Evolutionary conservation across 2,329 filamentous ascomycete genomes (phyloP).

Genomic region (Anisogramma anomala): DNA sequence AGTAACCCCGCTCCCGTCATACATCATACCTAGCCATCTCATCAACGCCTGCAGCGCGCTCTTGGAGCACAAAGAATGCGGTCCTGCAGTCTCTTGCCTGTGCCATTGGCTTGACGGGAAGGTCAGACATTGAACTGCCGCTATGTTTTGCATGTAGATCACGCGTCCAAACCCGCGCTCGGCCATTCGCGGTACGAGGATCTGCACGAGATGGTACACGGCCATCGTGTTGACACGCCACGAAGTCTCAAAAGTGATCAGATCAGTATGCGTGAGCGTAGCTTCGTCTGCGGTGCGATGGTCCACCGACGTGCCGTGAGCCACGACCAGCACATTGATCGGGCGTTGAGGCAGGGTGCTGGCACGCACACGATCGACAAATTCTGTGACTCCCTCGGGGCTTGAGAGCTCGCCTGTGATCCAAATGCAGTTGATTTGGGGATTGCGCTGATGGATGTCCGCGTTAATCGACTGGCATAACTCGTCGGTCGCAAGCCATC

Average conservation of each 20-base stretch:
- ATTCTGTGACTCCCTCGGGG: no score
- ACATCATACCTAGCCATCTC: background rate
- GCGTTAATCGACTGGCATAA: background rate
- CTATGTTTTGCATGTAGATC: slow-evolving; percentile 8
- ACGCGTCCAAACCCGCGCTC: slow-evolving; percentile 6
- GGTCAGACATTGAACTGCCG: no score
- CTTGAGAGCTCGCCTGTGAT: no score
- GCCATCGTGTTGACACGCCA: slow-evolving; percentile 10
- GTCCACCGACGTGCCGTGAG: slow-evolving; percentile 5
- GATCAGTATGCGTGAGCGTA: slow-evolving; percentile 3
- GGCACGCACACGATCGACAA: no score
- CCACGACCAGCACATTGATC: slow-evolving; percentile 11
- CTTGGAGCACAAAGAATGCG: slow-evolving; percentile 10
- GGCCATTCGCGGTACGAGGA: slow-evolving; percentile 4
- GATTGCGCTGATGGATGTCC: background rate
- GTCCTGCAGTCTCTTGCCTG: slow-evolving; percentile 9
- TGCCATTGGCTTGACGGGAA: no score
- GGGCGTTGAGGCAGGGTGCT: no score
- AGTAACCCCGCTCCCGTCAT: slow-evolving; percentile 4
- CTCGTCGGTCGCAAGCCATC: slow-evolving; percentile 6
- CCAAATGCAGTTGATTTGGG: slow-evolving; percentile 2
- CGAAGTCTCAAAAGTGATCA: slow-evolving; percentile 4
- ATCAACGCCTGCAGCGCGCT: slow-evolving; percentile 9
- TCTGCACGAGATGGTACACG: slow-evolving; percentile 6
- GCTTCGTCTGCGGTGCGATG: slow-evolving; percentile 1